A percentile compares a stretch with the other conserved stretches of the same genome.
These are phyloP conservation scores for Allium sativum DNA, from an alignment of 106 monocot genomes.

Conservation along the genomic window DNA sequence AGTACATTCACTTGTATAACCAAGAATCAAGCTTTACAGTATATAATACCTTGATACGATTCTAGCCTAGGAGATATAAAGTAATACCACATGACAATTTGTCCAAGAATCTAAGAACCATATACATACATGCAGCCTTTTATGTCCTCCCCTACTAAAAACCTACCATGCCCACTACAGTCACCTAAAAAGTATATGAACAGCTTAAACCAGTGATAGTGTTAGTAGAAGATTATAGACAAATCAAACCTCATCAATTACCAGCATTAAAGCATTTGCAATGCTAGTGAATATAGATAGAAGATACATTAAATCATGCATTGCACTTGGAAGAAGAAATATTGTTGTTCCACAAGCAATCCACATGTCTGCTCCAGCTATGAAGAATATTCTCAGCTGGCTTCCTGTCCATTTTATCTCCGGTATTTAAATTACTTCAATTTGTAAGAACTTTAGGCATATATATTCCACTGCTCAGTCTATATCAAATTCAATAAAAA, in stretches of 20 bases:
- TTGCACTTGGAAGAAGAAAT: slow-evolving; percentile 62
- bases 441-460: slow-evolving; percentile 2
- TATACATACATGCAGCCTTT: slow-evolving; percentile 79
- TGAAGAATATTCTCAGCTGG: slow-evolving; percentile 56
- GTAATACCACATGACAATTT: slow-evolving; percentile 80
- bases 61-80: slow-evolving; percentile 67
- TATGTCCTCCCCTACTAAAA: slow-evolving; percentile 65
- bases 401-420: slow-evolving; percentile 68
- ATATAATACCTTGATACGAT: slow-evolving; percentile 49
- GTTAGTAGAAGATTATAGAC: not conserved
- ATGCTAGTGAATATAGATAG: slow-evolving; percentile 52
- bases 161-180: slow-evolving; percentile 75
- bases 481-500: no score
- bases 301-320: slow-evolving; percentile 57
- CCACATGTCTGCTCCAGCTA: slow-evolving; percentile 68
- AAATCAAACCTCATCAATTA: slow-evolving; percentile 12
- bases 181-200: slow-evolving; percentile 32
- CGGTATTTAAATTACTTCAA: slow-evolving; percentile 12
- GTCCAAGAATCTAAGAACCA: slow-evolving; percentile 81
- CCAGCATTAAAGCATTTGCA: slow-evolving; percentile 83
- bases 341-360: slow-evolving; percentile 72
- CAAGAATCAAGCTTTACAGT: no score
- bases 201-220: not conserved
- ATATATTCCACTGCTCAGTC: no score
- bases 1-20: no score